A percentile compares a stretch with the other conserved stretches of the same genome.
phyloP scores from a whole-genome alignment of 2,329 filamentous ascomycete species.

The Pseudodiploospora longispora region DNA sequence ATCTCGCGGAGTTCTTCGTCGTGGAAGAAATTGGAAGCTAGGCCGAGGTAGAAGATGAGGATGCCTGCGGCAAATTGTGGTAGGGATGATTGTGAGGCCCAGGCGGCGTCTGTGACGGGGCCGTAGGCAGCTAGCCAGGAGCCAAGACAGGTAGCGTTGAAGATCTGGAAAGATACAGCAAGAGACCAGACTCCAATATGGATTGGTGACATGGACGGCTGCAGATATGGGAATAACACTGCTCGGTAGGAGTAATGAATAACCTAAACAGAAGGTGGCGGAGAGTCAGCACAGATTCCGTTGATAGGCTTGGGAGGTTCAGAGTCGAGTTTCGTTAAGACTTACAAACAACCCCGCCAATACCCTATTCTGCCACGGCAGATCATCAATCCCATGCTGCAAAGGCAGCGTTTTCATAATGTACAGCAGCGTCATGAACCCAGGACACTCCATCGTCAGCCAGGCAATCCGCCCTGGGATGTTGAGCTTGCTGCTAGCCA shows the following conservation, averaged over 20 bases:
- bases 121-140: slow-evolving; percentile 80
- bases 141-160: slow-evolving; percentile 71
- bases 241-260: slow-evolving; percentile 91
- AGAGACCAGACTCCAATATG: slow-evolving; percentile 58
- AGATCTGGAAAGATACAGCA: slow-evolving; percentile 67
- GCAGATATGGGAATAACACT: slow-evolving; percentile 69
- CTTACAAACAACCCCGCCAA: slow-evolving; percentile 60
- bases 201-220: slow-evolving; percentile 89
- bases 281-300: slow-evolving; percentile 6
- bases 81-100: slow-evolving; percentile 32
- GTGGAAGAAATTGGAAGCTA: slow-evolving; percentile 76
- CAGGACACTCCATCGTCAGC: slow-evolving; percentile 80
- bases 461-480: slow-evolving; percentile 83
- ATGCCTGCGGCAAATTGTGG: slow-evolving; percentile 55
- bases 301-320: too few relatives aligned
- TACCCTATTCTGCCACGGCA: slow-evolving; percentile 73
- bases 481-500: slow-evolving; percentile 66
- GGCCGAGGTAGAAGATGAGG: slow-evolving; percentile 65
- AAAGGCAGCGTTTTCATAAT: slow-evolving; percentile 62
- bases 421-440: slow-evolving; percentile 71
- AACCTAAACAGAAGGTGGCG: slow-evolving; percentile 33
- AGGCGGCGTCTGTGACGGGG: slow-evolving; percentile 48
- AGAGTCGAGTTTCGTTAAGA: slow-evolving; percentile 5
- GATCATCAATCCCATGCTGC: slow-evolving; percentile 45
- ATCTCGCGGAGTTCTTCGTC: slow-evolving; percentile 88